Conservation (phyloP, 805 yeast genomes). For the Yamadazyma tumulicola region DNA sequence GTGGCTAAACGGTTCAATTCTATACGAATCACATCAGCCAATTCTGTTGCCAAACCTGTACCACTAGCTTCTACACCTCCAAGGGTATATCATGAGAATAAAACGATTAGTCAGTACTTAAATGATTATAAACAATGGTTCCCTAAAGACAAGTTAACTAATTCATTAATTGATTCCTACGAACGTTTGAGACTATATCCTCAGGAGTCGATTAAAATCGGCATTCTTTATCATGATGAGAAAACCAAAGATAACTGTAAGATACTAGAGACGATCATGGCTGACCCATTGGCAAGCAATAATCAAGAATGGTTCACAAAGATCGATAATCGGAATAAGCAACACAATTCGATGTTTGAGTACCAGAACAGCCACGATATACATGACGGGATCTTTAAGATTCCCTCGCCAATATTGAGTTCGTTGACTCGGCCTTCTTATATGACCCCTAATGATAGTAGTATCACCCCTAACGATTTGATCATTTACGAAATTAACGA, state of each 20-base stretch:
- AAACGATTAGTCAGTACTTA: conserved; percentile 8
- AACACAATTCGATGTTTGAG: conserved; percentile 18
- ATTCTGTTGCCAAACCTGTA: too few species aligned
- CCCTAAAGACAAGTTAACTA: conserved; percentile 11
- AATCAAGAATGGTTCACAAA: conserved; percentile 31
- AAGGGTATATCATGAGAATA: too few species aligned
- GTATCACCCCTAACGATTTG: conserved; percentile 14
- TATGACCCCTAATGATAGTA: conserved; percentile 8
- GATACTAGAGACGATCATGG: conserved; percentile 32
- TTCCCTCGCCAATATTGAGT: conserved; percentile 31
- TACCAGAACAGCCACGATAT: conserved; percentile 12
- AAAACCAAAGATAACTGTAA: conserved; percentile 19
- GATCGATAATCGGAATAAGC: conserved; percentile 19
- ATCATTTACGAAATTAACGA: conserved; percentile 15
- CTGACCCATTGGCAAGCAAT: conserved; percentile 37
- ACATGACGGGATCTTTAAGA: conserved; percentile 10
- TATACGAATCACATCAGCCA: too few species aligned
- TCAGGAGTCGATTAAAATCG: conserved; percentile 24
- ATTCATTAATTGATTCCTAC: conserved; percentile 12
- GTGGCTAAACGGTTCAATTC: too few species aligned
- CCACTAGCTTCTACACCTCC: too few species aligned
- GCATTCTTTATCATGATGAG: conserved; percentile 30
- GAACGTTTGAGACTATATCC: conserved; percentile 10
- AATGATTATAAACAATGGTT: conserved; percentile 11
- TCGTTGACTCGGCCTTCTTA: conserved; percentile 23